Conservation (phyloP, 2,329 filamentous ascomycete genomes). For the Grosmannia penicillata region DNA sequence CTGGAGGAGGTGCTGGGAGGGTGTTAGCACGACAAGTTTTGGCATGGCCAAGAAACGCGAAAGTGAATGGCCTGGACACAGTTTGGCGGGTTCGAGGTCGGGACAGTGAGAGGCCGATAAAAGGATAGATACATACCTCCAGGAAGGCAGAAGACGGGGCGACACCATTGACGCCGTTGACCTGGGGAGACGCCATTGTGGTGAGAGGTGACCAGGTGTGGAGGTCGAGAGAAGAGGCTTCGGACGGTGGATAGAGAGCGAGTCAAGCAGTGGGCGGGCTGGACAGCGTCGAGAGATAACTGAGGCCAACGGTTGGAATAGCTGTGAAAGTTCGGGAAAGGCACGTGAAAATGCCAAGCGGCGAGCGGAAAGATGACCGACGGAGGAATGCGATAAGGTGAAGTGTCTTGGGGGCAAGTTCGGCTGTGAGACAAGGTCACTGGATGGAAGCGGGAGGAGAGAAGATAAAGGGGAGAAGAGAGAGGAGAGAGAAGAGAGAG, state of each 20-base stretch:
- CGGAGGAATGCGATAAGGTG: not conserved
- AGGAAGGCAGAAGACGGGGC: conserved; percentile 10
- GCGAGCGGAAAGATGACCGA: not conserved
- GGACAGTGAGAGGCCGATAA: too few relatives aligned
- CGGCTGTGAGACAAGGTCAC: too few relatives aligned
- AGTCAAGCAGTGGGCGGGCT: too few relatives aligned
- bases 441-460: not conserved
- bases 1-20: conserved; percentile 57
- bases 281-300: too few relatives aligned
- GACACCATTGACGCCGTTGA: conserved; percentile 6
- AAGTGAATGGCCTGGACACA: too few relatives aligned
- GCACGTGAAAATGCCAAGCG: too few relatives aligned
- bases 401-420: too few relatives aligned
- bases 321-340: too few relatives aligned
- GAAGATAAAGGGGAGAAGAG: not conserved
- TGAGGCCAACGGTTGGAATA: too few relatives aligned
- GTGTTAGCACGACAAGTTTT: not conserved
- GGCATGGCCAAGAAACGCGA: not conserved
- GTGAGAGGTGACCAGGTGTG: not conserved
- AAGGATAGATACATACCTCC: conserved; percentile 4
- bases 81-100: too few relatives aligned
- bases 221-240: not conserved
- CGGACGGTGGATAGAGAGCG: too few relatives aligned
- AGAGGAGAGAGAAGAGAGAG: not conserved
- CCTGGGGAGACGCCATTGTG: conserved; percentile 9